Base-by-base conservation (phyloP, 2,329 filamentous ascomycete species). In the Neoarthrinium moseri region DNA sequence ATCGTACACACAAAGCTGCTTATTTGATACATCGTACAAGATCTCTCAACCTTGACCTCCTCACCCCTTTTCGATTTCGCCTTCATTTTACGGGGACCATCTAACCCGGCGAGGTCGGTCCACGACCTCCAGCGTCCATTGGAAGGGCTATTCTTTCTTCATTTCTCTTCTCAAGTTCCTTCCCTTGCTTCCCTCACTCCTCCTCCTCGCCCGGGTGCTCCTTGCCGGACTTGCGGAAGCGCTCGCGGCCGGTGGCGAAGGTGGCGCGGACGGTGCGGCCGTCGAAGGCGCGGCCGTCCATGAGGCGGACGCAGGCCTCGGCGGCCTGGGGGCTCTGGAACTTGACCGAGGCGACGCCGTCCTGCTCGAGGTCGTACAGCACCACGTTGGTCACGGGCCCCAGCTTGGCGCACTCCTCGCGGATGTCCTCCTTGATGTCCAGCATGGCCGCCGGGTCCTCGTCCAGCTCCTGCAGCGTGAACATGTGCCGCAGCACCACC, bases 381-480 rank as follows among this genome's bases (percentile, higher is more conserved):
- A 94, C 84, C 32, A 97, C 89, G 60, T 95, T 96, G 24, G 91
- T 95, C 27, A 97, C 89, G 20, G 85, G 77, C 3, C 94, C 94
- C 12, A 94, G 73, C 68, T 95, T 95, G 47, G 81, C 77, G 64
- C 90, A 95, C 67, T 96, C 91, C 41, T 96, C 89, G 36, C 89
- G 81, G 46, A 97, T 89, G 62, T 99, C 94, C 64, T 96, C 87
- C 63, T 95, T 95, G 70, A 97, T 95, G 52, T 97, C 92, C 29
- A 95, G 73, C 49, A 95, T 78, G 2, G 87, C 88, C 1, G 84
- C 83, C 2, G 88, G 83, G 58, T 97, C 91, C 61, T 95, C 88
- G 56, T 91, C 84, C 21, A 97, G 75, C 69, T 96, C 89, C 51
- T 85, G 64, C 33, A 92, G 75, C 2, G 90, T 95, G 68, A 99